Percentiles rank a stretch among this genome's conserved stretches.
phyloP scores from a whole-genome alignment of 2,329 filamentous ascomycete species.

The Sporothrix sp. region DNA sequence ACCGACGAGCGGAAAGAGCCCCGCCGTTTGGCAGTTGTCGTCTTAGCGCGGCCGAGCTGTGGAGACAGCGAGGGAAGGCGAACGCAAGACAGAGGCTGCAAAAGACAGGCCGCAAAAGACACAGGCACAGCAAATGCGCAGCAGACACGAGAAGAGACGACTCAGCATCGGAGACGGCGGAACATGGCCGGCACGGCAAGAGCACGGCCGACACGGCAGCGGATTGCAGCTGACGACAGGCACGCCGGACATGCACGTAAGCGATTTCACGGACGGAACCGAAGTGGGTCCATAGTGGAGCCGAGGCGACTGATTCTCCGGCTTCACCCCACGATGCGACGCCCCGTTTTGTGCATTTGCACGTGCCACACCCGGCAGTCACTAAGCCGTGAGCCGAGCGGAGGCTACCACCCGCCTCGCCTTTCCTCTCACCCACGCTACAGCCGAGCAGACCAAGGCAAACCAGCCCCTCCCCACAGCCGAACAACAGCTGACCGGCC shows the following conservation, averaged over 20 bases:
- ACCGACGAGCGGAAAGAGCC: constrained; percentile 2
- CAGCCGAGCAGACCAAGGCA: constrained; percentile 8
- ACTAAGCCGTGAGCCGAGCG: constrained; percentile 13
- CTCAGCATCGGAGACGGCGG: too few relatives aligned
- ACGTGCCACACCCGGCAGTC: constrained; percentile 7
- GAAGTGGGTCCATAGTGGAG: too few relatives aligned
- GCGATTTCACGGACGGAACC: too few relatives aligned
- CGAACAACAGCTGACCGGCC: not conserved
- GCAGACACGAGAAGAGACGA: not conserved
- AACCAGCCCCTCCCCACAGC: constrained; percentile 8
- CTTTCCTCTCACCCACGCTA: constrained; percentile 4
- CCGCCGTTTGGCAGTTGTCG: not conserved
- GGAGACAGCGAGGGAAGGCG: not conserved
- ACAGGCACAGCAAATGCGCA: not conserved
- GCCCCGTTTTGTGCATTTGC: too few relatives aligned
- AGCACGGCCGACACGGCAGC: too few relatives aligned
- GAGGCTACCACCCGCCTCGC: not conserved
- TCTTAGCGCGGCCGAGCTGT: not conserved
- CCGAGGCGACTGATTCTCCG: too few relatives aligned
- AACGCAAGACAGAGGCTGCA: not conserved
- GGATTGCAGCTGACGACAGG: too few relatives aligned
- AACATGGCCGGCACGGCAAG: too few relatives aligned
- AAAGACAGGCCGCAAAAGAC: not conserved
- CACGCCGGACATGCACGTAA: too few relatives aligned
- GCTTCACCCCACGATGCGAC: too few relatives aligned